Base-by-base conservation (phyloP, 78 protist species). In the Anaeramoeba flamelloides region DNA sequence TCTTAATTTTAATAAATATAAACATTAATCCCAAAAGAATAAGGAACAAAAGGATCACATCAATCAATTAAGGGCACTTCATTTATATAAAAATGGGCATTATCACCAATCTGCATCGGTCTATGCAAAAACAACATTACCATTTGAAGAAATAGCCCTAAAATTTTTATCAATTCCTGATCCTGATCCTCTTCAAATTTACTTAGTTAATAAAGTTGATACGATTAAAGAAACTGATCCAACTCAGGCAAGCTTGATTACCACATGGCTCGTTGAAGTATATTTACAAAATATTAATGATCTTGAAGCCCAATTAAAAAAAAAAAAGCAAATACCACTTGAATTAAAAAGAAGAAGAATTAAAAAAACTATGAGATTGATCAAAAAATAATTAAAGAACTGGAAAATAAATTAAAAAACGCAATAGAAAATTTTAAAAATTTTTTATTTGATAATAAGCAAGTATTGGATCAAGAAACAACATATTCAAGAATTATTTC, bases 211-310 rank as follows among this genome's bases (percentile, higher is more conserved):
- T 30, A 22, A 41, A 38, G 36, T 79, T 30, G 2, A 79, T 0
- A 40, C 2, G 38, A 79, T 77, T 0, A 2, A 30, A 53, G 17
- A 53, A 53, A 40, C 77, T 33, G 78, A 90, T 38, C 79, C 74
- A 64, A 90, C 94, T 36, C 97, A 93, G 80, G 74, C 77, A 75
- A 89, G 91, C 0, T 78, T 92, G 53, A 37, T 92, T 34, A 78
- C 85, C 77, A 90, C 94, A 74, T 92, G 94, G 95, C 77, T 92
- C 37, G 41, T 75, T 0, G 95, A 93, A 75, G 85, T 93, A 2
- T 92, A 88, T 74, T 86, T 93, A n/a, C n/a, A n/a, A n/a, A n/a
- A n/a, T n/a, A n/a, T n/a, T n/a, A n/a, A n/a, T n/a, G n/a, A n/a
- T n/a, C n/a, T n/a, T n/a, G n/a, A n/a, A n/a, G n/a, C n/a, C n/a